Conservation (phyloP, 2,329 filamentous ascomycete species). For the Diaporthe longicolla region DNA sequence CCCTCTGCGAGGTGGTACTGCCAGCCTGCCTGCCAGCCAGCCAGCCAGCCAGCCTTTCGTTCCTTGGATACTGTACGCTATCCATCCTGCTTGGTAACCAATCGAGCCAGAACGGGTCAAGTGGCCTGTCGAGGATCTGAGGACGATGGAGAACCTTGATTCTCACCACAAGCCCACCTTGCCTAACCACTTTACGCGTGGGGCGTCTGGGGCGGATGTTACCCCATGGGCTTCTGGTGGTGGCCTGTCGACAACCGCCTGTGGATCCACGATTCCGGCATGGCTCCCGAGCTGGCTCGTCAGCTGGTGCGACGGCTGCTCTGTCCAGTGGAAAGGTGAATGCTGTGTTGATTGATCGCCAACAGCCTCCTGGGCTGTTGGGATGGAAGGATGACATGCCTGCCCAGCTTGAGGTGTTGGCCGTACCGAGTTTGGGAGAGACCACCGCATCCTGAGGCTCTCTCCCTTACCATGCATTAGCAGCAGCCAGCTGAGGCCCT, state of each 20-base stretch:
- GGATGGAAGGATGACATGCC: slow-evolving; percentile 12
- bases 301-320: slow-evolving; percentile 7
- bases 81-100: slow-evolving; percentile 9
- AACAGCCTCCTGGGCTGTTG: slow-evolving; percentile 18
- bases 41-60: neutral
- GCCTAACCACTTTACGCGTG: slow-evolving; percentile 38
- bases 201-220: slow-evolving; percentile 22
- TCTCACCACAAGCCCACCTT: slow-evolving; percentile 25
- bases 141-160: slow-evolving; percentile 37
- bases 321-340: neutral
- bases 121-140: slow-evolving; percentile 31
- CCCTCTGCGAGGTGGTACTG: slow-evolving; percentile 16
- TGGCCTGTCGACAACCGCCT: slow-evolving; percentile 29
- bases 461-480: neutral
- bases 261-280: slow-evolving; percentile 30
- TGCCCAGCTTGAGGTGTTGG: neutral
- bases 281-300: slow-evolving; percentile 22
- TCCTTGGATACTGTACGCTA: neutral
- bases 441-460: neutral
- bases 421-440: slow-evolving; percentile 10
- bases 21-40: neutral
- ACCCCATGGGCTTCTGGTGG: slow-evolving; percentile 32
- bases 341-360: slow-evolving; percentile 15
- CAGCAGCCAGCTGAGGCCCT: slow-evolving; percentile 11
- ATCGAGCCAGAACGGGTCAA: slow-evolving; percentile 30